Base-by-base conservation (phyloP, 2,329 filamentous ascomycete species). In the Aspergillus pseudoglaucus region DNA sequence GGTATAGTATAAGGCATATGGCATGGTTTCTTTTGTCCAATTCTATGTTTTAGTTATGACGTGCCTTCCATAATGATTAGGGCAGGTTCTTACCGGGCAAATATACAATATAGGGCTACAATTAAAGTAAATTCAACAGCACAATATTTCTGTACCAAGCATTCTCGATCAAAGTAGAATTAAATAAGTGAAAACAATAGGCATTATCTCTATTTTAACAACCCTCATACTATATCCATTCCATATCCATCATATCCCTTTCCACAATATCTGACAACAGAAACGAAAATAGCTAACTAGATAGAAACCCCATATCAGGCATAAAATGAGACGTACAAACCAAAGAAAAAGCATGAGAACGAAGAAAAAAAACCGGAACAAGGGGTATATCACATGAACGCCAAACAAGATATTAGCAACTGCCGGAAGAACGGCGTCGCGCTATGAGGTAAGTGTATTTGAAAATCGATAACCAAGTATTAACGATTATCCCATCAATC, bases 371-470 rank as follows among this genome's bases (percentile, higher is more conserved):
- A 43, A 50, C 39, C 59, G 58, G 25, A 59, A 54, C 56, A 57
- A 62, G 60, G 65, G 65, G 65, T 68, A 68, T 68, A 68, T 68
- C 65, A 64, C 64, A 65, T 64, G 53, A 55, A 68, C 63, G 65
- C 63, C 65, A 57, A 53, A 50, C 38, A 42, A 48, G 42, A 14
- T 14, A 35, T n/a, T 39, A 39, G 17, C 15, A 39, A 20, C 37
- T 18, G 17, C 37, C n/a, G 22, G 15, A n/a, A 39, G 22, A 12
- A 39, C 4, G 18, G 37, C 18, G 37, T 15, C 18, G 17, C 15
- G 12, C 6, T 8, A 37, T n/a, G 17, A 22, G 22, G 22, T 22
- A 22, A 22, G 22, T 37, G 10, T 39, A 20, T 18, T 39, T 39
- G 10, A 20, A 20, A 39, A 6, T 7, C 17, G 17, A 37, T 20